phyloP scores from a whole-genome alignment of 805 yeast species.

The Hanseniaspora meyeri region DNA sequence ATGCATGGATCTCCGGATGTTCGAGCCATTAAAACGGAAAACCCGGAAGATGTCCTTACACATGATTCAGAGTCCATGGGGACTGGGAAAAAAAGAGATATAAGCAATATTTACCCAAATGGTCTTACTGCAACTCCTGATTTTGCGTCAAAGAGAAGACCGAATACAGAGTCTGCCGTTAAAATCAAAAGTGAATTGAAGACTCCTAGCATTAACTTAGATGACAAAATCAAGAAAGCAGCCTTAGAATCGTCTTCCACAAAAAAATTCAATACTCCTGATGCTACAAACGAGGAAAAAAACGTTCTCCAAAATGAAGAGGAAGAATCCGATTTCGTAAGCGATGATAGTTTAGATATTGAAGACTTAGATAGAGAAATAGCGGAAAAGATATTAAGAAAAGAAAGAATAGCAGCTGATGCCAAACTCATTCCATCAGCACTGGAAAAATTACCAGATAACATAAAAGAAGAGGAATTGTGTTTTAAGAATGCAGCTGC shows the following conservation, averaged over 20 bases:
- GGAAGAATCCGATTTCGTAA: neutral
- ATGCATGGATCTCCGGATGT: constrained; percentile 25
- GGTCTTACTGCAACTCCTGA: neutral
- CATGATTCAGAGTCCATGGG: neutral
- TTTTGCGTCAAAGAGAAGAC: neutral
- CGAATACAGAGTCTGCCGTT: neutral
- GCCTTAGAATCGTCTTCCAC: neutral
- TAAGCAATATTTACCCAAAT: neutral
- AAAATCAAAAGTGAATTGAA: neutral
- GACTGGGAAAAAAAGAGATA: constrained; percentile 7
- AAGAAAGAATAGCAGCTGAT: neutral
- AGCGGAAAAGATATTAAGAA: constrained; percentile 7
- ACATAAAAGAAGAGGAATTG: neutral
- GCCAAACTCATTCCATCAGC: neutral
- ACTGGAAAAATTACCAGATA: constrained; percentile 1
- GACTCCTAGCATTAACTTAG: neutral
- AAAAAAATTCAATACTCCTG: neutral
- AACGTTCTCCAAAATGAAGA: neutral
- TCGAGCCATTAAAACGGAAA: constrained; percentile 25
- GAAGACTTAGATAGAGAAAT: constrained; percentile 12
- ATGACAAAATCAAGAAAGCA: neutral
- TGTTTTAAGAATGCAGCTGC: constrained; percentile 12
- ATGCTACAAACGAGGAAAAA: neutral
- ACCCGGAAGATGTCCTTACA: neutral
- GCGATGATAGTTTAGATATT: constrained; percentile 11